A percentile compares a stretch with the other conserved stretches of the same genome.
Evolutionary conservation across 2,329 filamentous ascomycete species (phyloP).

Genomic region (Pleurostoma richardsiae): DNA sequence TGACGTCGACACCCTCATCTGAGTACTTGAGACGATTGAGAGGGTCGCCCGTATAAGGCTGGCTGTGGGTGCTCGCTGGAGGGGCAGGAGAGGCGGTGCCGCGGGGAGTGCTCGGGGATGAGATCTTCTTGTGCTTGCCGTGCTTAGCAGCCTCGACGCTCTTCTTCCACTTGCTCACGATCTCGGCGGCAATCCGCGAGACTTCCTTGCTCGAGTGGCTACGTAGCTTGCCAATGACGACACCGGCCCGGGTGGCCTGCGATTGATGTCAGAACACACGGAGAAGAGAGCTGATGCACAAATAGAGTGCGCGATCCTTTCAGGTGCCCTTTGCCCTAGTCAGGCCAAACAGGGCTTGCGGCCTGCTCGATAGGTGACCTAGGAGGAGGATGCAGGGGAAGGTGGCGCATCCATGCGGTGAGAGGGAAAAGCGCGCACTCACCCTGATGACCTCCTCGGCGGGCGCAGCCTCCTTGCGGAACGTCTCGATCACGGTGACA

Average conservation of each 20-base stretch:
- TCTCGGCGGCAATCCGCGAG: slow-evolving; percentile 68
- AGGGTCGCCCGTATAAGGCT: slow-evolving; percentile 56
- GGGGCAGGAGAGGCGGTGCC: slow-evolving; percentile 48
- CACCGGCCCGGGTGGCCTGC: slow-evolving; percentile 81
- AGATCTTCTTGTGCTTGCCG: slow-evolving; percentile 29
- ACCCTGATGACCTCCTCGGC: slow-evolving; percentile 87
- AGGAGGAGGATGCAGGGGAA: neutral
- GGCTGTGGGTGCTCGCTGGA: slow-evolving; percentile 25
- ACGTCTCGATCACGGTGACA: slow-evolving; percentile 66
- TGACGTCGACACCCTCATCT: slow-evolving; percentile 69
- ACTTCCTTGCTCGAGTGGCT: slow-evolving; percentile 79
- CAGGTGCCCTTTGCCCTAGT: too few species aligned
- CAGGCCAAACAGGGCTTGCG: too few species aligned
- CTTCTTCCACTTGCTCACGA: slow-evolving; percentile 84
- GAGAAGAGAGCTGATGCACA: neutral
- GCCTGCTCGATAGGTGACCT: too few species aligned
- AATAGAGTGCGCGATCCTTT: neutral
- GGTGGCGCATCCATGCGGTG: neutral
- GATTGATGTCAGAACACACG: neutral
- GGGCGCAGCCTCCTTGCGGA: slow-evolving; percentile 75
- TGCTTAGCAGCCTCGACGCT: slow-evolving; percentile 64
- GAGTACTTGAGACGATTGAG: slow-evolving; percentile 77
- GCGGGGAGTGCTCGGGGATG: slow-evolving; percentile 37
- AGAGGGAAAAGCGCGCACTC: slow-evolving; percentile 23
- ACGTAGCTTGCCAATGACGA: slow-evolving; percentile 77